Evolutionary conservation across 257 asterid species (phyloP).

Genomic region (Mentha longifolia): DNA sequence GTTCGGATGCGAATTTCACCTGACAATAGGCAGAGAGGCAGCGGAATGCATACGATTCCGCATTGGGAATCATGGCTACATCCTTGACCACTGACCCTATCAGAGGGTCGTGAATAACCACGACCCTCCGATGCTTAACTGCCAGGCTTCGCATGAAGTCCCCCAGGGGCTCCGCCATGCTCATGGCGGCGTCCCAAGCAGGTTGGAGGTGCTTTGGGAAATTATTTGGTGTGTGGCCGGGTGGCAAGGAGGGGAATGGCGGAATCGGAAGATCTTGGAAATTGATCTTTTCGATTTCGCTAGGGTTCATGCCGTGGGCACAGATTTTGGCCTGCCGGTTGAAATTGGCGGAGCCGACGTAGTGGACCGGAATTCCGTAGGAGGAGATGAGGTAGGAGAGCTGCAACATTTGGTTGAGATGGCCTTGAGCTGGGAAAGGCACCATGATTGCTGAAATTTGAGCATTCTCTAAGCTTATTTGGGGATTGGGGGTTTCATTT

Average conservation of each 20-base stretch:
- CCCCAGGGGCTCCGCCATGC: slow-evolving; percentile 38
- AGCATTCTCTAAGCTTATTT: background rate
- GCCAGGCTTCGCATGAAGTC: slow-evolving; percentile 29
- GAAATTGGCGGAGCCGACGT: slow-evolving; percentile 43
- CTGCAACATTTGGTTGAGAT: slow-evolving; percentile 46
- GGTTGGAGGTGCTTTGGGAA: slow-evolving; percentile 54
- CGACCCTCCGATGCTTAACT: slow-evolving; percentile 3
- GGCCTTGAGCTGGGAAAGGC: slow-evolving; percentile 51
- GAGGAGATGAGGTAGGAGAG: slow-evolving; percentile 44
- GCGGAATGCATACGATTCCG: slow-evolving; percentile 46
- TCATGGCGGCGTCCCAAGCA: slow-evolving; percentile 41
- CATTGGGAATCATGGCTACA: slow-evolving; percentile 37
- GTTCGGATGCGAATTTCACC: slow-evolving; percentile 28
- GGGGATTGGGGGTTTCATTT: too few species aligned
- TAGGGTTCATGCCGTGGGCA: slow-evolving; percentile 37
- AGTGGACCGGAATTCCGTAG: slow-evolving; percentile 40
- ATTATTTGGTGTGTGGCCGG: slow-evolving; percentile 25
- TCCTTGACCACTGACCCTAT: slow-evolving; percentile 43
- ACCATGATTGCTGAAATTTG: slow-evolving; percentile 29
- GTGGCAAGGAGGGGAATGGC: slow-evolving; percentile 33
- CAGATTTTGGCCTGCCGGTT: slow-evolving; percentile 51
- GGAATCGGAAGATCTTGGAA: slow-evolving; percentile 45
- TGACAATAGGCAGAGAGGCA: slow-evolving; percentile 42
- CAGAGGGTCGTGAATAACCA: slow-evolving; percentile 50
- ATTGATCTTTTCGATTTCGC: slow-evolving; percentile 35